phyloP scores from a whole-genome alignment of 129 eudicot genomes.

The Escallonia rubra region DNA sequence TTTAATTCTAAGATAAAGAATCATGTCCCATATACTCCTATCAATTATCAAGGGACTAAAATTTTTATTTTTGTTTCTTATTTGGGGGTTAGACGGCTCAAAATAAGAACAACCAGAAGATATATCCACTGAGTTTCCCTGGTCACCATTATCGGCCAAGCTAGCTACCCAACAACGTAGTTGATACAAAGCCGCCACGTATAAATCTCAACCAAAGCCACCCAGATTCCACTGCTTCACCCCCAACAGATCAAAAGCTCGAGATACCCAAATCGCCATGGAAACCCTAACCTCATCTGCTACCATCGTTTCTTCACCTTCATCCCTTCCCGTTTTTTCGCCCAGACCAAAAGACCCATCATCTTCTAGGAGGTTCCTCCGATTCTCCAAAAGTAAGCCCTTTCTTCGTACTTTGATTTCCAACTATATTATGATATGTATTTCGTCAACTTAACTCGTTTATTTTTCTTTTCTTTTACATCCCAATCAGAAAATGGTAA shows the following conservation, averaged over 20 bases:
- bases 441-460: constrained; percentile 1
- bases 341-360: constrained; percentile 32
- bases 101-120: no score
- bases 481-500: constrained; percentile 33
- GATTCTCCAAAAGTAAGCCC: constrained; percentile 52
- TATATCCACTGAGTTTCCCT: no score
- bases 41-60: no score
- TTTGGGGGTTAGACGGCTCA: no score
- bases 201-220: background rate
- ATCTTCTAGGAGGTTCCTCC: constrained; percentile 32
- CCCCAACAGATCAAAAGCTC: background rate
- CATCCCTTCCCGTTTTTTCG: constrained; percentile 42
- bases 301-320: constrained; percentile 35
- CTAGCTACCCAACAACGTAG: no score
- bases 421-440: background rate
- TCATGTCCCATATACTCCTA: no score
- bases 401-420: background rate
- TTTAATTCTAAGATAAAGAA: no score
- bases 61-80: no score
- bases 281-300: constrained; percentile 51
- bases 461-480: background rate
- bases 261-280: constrained; percentile 18
- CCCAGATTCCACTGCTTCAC: background rate
- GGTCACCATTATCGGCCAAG: background rate
- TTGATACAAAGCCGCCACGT: no score